Evolutionary conservation across 352 stramenopile genomes (phyloP).

Genomic region (Lagenidium giganteum): DNA sequence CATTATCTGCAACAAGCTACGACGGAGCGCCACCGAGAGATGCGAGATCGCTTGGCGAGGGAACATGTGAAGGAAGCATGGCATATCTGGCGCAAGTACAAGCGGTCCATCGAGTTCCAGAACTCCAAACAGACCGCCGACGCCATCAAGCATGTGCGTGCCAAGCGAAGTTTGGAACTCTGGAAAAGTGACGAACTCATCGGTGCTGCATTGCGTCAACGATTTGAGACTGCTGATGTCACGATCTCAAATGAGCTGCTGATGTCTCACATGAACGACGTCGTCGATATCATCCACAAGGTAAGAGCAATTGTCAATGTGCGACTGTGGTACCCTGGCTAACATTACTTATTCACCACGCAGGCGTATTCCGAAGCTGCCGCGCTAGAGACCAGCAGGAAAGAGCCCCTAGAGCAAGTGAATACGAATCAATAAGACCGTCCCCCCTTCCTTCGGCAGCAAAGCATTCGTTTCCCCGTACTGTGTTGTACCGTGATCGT

Average conservation of each 20-base stretch:
- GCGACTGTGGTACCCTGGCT: not conserved
- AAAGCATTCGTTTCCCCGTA: too few relatives aligned
- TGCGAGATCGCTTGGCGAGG: constrained; percentile 41
- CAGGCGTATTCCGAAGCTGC: constrained; percentile 25
- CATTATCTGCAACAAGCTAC: constrained; percentile 29
- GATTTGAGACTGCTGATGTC: constrained; percentile 18
- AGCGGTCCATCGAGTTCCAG: constrained; percentile 11
- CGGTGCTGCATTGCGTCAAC: constrained; percentile 30
- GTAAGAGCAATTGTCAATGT: constrained; percentile 10
- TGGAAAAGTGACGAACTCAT: constrained; percentile 64
- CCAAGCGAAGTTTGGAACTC: constrained; percentile 46
- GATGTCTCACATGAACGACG: constrained; percentile 29
- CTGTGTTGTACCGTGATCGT: not conserved
- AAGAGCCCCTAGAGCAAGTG: too few relatives aligned
- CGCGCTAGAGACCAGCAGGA: constrained; percentile 18
- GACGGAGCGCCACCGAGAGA: not conserved
- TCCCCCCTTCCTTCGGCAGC: too few relatives aligned
- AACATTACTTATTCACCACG: not conserved
- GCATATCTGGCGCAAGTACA: constrained; percentile 70
- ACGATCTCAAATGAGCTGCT: constrained; percentile 18
- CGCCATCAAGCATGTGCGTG: constrained; percentile 31
- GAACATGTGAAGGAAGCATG: constrained; percentile 68
- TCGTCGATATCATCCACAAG: constrained; percentile 44
- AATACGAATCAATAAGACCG: too few relatives aligned
- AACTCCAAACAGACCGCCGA: not conserved